phyloP scores from a whole-genome alignment of 2,329 filamentous ascomycete genomes.

The Colletotrichum musae region DNA sequence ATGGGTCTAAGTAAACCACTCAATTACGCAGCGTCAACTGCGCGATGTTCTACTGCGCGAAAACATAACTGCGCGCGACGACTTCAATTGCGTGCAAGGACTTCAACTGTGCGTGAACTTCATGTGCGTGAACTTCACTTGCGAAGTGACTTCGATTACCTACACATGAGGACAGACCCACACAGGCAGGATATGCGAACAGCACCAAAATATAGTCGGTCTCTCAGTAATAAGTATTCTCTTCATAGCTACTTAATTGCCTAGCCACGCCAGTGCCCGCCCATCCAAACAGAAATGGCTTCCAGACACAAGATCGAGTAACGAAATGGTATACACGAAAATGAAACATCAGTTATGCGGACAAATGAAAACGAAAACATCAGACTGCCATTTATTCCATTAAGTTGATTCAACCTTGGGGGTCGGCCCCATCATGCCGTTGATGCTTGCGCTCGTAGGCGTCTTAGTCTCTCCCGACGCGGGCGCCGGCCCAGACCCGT shows the following conservation, averaged over 20 bases:
- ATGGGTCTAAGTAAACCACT: no score
- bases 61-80: no score
- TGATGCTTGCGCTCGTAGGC: conserved; percentile 63
- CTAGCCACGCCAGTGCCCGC: conserved; percentile 27
- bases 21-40: no score
- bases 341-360: conserved; percentile 27
- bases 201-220: no score
- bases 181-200: no score
- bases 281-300: conserved; percentile 10
- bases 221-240: conserved; percentile 16
- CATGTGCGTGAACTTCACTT: no score
- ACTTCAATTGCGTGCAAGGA: no score
- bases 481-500: conserved; percentile 62
- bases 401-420: conserved; percentile 62
- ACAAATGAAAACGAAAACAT: conserved; percentile 38
- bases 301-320: conserved; percentile 26
- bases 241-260: conserved; percentile 38
- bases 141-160: no score
- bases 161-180: no score
- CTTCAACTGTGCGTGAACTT: no score
- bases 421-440: conserved; percentile 61
- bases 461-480: conserved; percentile 68
- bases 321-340: conserved; percentile 43
- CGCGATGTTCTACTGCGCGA: no score
- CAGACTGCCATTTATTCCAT: conserved; percentile 33